Conservation (phyloP, 345 rosid species). For the Acer yangbiense region DNA sequence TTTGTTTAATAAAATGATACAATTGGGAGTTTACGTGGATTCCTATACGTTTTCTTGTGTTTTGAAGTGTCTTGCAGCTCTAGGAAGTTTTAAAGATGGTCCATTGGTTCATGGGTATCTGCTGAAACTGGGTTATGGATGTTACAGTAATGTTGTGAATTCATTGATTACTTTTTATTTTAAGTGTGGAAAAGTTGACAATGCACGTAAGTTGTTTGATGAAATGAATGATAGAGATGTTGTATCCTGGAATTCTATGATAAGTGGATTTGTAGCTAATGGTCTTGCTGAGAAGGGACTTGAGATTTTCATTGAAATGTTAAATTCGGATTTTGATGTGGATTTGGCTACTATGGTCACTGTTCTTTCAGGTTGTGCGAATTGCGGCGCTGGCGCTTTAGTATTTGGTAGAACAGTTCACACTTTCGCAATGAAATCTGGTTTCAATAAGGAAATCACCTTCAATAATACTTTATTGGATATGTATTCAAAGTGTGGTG, state of each 20-base stretch:
- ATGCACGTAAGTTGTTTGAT: conserved; percentile 66
- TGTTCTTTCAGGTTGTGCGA: conserved; percentile 61
- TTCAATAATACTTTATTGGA: conserved; percentile 61
- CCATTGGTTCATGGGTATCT: conserved; percentile 60
- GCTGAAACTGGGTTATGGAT: conserved; percentile 52
- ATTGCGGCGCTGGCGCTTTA: conserved; percentile 28
- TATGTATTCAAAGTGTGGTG: conserved; percentile 69
- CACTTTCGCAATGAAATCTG: conserved; percentile 46
- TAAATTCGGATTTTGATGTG: conserved; percentile 31
- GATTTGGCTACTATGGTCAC: conserved; percentile 56
- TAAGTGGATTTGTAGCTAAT: conserved; percentile 51
- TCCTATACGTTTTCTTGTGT: conserved; percentile 56
- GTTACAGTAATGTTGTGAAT: conserved; percentile 45
- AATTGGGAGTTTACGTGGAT: conserved; percentile 45
- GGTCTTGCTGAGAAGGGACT: conserved; percentile 46
- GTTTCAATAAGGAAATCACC: conserved; percentile 32
- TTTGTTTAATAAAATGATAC: conserved; percentile 53
- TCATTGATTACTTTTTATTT: conserved; percentile 52
- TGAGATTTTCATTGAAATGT: conserved; percentile 45
- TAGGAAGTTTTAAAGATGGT: conserved; percentile 44
- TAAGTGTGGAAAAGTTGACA: conserved; percentile 42
- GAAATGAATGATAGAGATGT: conserved; percentile 62
- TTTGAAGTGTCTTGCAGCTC: conserved; percentile 55
- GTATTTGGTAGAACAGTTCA: conserved; percentile 54
- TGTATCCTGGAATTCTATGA: conserved; percentile 71